These are phyloP conservation scores for Wallacemonas sp. DNA, from an alignment of 208 protist species.

Conservation along the genomic window DNA sequence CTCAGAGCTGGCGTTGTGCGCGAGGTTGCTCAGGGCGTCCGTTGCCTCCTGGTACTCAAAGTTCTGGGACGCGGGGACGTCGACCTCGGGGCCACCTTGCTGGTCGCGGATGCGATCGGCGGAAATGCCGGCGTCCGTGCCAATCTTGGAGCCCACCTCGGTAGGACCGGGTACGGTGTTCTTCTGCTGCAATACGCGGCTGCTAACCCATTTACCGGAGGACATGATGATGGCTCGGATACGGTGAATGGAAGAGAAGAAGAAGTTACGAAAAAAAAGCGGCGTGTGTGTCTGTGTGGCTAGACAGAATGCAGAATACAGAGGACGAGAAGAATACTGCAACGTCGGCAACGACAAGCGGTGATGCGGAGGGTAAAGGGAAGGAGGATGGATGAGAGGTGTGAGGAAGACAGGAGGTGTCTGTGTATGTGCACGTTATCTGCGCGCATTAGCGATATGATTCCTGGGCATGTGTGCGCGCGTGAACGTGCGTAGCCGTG, in stretches of 20 bases:
- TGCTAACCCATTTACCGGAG: constrained; percentile 36
- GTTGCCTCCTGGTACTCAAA: constrained; percentile 85
- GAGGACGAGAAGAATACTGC: too few species aligned
- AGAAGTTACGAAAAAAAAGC: not conserved
- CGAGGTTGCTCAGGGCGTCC: constrained; percentile 85
- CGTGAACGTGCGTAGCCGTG: too few species aligned
- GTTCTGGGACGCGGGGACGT: constrained; percentile 45
- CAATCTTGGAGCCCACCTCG: constrained; percentile 37
- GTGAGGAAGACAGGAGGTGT: too few species aligned
- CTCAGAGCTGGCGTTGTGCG: constrained; percentile 51
- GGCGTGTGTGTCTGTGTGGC: constrained; percentile 16
- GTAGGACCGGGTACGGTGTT: constrained; percentile 16
- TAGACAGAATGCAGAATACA: not conserved
- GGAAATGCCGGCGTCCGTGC: constrained; percentile 56
- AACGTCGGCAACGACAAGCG: too few species aligned
- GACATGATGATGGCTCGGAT: too few species aligned
- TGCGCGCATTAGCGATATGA: too few species aligned
- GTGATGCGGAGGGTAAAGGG: too few species aligned
- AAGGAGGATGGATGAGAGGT: too few species aligned
- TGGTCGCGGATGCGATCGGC: constrained; percentile 44
- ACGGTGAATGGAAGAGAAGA: too few species aligned
- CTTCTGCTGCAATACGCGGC: constrained; percentile 25
- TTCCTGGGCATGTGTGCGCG: too few species aligned
- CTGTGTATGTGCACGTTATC: too few species aligned
- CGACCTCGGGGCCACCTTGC: constrained; percentile 30